Evolutionary conservation across 495 filamentous ascomycete species (phyloP).

Genomic region (Penicillium malachiteum): DNA sequence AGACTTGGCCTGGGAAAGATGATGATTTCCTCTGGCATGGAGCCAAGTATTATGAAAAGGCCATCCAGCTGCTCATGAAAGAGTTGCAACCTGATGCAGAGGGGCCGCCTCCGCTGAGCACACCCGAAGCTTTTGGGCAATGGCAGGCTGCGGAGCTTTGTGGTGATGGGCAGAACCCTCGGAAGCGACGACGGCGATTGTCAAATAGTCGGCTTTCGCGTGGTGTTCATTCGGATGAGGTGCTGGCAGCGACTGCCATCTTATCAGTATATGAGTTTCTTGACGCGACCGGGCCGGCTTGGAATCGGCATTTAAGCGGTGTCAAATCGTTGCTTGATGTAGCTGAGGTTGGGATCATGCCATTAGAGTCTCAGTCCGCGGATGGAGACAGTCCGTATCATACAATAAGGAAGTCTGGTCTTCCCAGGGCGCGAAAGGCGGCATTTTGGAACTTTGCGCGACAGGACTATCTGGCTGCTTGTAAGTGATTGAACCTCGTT

Average conservation of each 20-base stretch:
- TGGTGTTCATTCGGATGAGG: conserved; percentile 55
- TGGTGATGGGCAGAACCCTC: conserved; percentile 32
- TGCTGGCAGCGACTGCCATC: conserved; percentile 61
- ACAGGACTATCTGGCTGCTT: conserved; percentile 63
- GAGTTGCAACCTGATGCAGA: conserved; percentile 49
- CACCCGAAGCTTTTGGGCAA: conserved; percentile 36
- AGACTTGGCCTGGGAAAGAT: conserved; percentile 47
- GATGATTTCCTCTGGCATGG: conserved; percentile 57
- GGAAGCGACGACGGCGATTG: conserved; percentile 39
- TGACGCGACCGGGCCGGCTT: conserved; percentile 58
- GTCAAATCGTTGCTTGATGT: conserved; percentile 63
- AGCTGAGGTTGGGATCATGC: conserved; percentile 64
- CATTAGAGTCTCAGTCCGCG: conserved; percentile 44
- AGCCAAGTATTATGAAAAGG: conserved; percentile 62
- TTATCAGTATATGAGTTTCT: conserved; percentile 65
- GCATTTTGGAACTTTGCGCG: conserved; percentile 68
- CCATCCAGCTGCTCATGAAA: conserved; percentile 61
- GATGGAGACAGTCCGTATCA: conserved; percentile 34
- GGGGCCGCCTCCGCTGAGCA: conserved; percentile 36
- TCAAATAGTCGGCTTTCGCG: conserved; percentile 41
- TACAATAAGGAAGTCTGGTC: conserved; percentile 31
- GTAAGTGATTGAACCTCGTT: conserved; percentile 36
- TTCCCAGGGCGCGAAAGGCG: conserved; percentile 56
- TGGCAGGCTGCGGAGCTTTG: conserved; percentile 39
- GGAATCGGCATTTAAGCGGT: conserved; percentile 63